Evolutionary conservation across 805 yeast genomes (phyloP).

Genomic region (Wickerhamomyces strasburgensis): DNA sequence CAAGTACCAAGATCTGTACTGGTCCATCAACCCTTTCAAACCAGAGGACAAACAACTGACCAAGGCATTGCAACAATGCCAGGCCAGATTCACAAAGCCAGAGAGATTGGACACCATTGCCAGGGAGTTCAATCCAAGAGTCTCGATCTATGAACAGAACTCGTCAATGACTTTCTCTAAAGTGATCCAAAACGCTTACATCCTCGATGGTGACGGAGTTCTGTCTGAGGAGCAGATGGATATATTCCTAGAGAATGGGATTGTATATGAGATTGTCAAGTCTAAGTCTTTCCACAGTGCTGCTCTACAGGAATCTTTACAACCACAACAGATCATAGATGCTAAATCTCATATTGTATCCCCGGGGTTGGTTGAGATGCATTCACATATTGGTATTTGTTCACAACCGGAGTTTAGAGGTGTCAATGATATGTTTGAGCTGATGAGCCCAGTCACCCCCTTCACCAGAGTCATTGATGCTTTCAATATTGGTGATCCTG

Average conservation of each 20-base stretch:
- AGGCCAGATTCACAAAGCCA: conserved; percentile 3
- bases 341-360: conserved; percentile 6
- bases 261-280: neutral
- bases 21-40: too few species aligned
- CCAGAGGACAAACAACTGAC: too few species aligned
- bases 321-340: too few species aligned
- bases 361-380: conserved; percentile 10
- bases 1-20: too few species aligned
- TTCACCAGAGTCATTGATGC: conserved; percentile 10
- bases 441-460: conserved; percentile 8
- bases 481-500: conserved; percentile 10
- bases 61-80: too few species aligned
- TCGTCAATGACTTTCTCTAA: too few species aligned
- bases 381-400: conserved; percentile 7
- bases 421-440: conserved; percentile 10
- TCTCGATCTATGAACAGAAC: neutral
- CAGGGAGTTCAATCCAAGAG: conserved; percentile 4
- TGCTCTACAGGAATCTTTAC: too few species aligned
- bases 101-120: conserved; percentile 1
- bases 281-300: neutral
- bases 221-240: conserved; percentile 1
- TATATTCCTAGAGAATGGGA: conserved; percentile 4
- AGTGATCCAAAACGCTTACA: conserved; percentile 4
- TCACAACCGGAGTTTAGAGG: conserved; percentile 8
- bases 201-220: conserved; percentile 7